Evolutionary conservation across 164 flowering plant species (phyloP).

Genomic region (Pachysandra terminalis): DNA sequence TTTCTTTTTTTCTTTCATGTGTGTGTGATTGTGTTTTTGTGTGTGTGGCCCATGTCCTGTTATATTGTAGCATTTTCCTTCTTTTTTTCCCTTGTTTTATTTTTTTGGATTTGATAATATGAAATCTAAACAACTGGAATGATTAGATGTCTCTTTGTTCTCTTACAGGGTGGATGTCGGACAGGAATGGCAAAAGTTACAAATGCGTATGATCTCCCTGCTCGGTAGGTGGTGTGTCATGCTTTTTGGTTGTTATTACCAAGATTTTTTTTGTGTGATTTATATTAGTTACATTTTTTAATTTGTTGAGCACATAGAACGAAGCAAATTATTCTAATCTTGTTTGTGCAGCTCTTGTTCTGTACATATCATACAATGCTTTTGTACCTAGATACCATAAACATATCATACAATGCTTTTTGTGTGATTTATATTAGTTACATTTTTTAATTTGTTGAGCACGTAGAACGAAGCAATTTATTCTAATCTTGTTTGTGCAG

Average conservation of each 20-base stretch:
- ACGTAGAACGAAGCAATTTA: neutral
- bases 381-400: too few species aligned
- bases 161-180: slow-evolving; percentile 65
- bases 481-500: too few species aligned
- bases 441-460: neutral
- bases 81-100: neutral
- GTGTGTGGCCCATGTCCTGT: too few species aligned
- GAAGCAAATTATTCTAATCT: too few species aligned
- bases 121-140: neutral
- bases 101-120: neutral
- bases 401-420: too few species aligned
- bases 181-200: slow-evolving; percentile 86
- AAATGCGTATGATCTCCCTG: slow-evolving; percentile 78
- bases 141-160: slow-evolving; percentile 4
- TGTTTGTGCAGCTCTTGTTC: too few species aligned
- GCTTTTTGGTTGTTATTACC: neutral
- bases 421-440: too few species aligned
- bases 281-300: neutral
- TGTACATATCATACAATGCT: too few species aligned
- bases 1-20: too few species aligned
- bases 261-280: neutral
- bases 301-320: neutral
- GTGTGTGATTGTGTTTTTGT: too few species aligned
- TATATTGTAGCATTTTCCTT: neutral
- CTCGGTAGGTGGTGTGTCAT: slow-evolving; percentile 41